Conservation (phyloP, 2,329 filamentous ascomycete species). For the Trichophyton rubrum region DNA sequence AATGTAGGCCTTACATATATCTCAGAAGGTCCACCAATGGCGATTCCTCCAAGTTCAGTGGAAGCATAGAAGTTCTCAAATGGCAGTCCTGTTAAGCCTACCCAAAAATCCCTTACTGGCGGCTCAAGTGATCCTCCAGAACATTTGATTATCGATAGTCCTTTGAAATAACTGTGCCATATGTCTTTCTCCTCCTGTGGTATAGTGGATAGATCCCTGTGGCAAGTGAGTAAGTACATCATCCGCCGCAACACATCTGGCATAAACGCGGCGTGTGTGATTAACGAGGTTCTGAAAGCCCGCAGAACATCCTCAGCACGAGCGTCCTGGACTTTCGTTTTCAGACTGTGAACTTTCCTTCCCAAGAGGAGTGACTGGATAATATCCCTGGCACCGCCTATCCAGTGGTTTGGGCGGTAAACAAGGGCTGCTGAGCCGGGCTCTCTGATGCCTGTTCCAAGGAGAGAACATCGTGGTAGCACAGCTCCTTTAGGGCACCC, state of each 20-base stretch:
- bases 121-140: neutral
- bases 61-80: constrained; percentile 5
- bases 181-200: neutral
- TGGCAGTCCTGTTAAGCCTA: neutral
- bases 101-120: neutral
- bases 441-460: too few relatives aligned
- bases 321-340: neutral
- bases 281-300: neutral
- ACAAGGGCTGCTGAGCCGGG: neutral
- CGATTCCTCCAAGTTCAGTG: constrained; percentile 5
- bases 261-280: neutral
- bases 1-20: too few relatives aligned
- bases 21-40: too few relatives aligned
- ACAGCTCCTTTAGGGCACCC: constrained; percentile 35
- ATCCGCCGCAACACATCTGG: neutral
- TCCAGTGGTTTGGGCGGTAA: constrained; percentile 6
- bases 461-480: neutral
- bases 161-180: neutral
- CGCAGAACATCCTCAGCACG: neutral
- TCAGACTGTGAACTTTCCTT: constrained; percentile 3
- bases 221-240: too few relatives aligned
- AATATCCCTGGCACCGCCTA: constrained; percentile 4
- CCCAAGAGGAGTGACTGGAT: neutral
- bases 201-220: neutral
- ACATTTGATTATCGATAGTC: neutral